Evolutionary conservation across 495 filamentous ascomycete genomes (phyloP).

Genomic region (Lasiosphaeria miniovina): DNA sequence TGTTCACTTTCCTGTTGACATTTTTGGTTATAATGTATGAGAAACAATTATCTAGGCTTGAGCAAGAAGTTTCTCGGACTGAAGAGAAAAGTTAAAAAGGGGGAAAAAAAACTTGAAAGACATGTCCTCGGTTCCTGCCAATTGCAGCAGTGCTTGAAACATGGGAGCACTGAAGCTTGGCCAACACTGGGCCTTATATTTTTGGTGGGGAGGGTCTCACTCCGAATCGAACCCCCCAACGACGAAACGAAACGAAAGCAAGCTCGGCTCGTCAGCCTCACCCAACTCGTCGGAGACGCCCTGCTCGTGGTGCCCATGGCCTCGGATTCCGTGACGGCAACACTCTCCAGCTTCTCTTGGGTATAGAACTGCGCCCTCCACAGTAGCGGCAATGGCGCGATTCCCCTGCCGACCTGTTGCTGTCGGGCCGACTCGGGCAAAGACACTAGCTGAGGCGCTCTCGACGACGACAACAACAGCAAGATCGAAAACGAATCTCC

Average conservation of each 20-base stretch:
- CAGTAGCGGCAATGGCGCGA: conserved; percentile 12
- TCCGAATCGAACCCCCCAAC: not conserved
- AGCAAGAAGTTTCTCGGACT: too few relatives aligned
- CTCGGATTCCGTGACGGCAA: conserved; percentile 4
- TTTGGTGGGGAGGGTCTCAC: conserved; percentile 1
- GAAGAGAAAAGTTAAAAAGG: too few relatives aligned
- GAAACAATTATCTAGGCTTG: too few relatives aligned
- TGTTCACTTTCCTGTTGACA: too few relatives aligned
- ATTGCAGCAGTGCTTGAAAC: not conserved
- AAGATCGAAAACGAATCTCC: conserved; percentile 14
- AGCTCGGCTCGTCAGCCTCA: conserved; percentile 7
- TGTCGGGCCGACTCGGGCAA: conserved; percentile 7
- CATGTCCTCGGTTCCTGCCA: not conserved
- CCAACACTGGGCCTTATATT: not conserved
- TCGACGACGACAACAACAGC: not conserved
- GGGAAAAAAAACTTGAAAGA: not conserved
- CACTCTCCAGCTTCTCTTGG: conserved; percentile 2
- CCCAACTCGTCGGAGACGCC: not conserved
- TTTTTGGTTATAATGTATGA: too few relatives aligned
- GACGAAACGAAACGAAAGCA: not conserved
- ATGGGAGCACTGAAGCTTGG: not conserved
- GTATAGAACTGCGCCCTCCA: conserved; percentile 2
- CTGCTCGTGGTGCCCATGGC: conserved; percentile 14
- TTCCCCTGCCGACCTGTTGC: conserved; percentile 12
- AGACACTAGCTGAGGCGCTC: conserved; percentile 5